These are phyloP conservation scores for Torulaspora globosa DNA, from an alignment of 1,139 yeast genomes.

Conservation along the genomic window DNA sequence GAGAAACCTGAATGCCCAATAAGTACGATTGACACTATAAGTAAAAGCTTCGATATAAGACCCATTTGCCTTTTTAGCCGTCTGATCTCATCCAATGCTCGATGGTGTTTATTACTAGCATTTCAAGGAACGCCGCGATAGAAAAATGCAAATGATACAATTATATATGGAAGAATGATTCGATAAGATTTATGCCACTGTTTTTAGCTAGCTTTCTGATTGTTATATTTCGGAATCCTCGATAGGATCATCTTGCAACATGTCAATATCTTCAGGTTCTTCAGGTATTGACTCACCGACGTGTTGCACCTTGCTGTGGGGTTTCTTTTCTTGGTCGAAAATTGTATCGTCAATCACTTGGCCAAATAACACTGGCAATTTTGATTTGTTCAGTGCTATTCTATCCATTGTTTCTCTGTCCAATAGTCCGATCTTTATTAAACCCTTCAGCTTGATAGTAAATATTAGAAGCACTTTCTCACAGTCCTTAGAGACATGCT, in stretches of 20 bases:
- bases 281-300: conserved; percentile 10
- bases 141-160: conserved; percentile 2
- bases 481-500: conserved; percentile 31
- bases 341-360: conserved; percentile 33
- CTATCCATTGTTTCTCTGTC: conserved; percentile 39
- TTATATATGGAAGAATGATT: background rate
- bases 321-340: conserved; percentile 19
- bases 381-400: conserved; percentile 45
- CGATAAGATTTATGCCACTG: background rate
- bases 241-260: conserved; percentile 14
- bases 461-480: conserved; percentile 48
- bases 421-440: conserved; percentile 44
- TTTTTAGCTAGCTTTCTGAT: background rate
- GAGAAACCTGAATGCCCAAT: conserved; percentile 36
- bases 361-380: conserved; percentile 44
- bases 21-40: conserved; percentile 24
- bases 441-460: conserved; percentile 47
- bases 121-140: conserved; percentile 2
- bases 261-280: conserved; percentile 10
- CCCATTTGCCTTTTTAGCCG: conserved; percentile 15
- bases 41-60: conserved; percentile 22
- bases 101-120: background rate
- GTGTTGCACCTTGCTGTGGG: background rate
- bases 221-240: conserved; percentile 15
- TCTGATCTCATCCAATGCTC: background rate